A percentile compares a stretch with the other conserved stretches of the same genome.
phyloP scores from a whole-genome alignment of 2,329 filamentous ascomycete genomes.

The Daldinia eschscholtzii region DNA sequence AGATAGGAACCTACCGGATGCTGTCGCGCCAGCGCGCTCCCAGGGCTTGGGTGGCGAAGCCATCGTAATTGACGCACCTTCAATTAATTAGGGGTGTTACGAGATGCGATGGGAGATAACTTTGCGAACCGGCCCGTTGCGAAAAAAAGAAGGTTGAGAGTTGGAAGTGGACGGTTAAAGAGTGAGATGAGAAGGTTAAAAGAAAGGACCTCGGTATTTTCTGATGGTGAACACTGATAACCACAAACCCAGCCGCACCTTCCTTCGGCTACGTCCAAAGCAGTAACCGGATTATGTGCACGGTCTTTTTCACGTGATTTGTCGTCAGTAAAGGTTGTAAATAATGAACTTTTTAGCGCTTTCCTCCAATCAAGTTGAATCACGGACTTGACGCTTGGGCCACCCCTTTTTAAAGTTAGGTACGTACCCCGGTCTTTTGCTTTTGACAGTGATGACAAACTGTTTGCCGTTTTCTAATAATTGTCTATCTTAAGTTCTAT shows the following conservation, averaged over 20 bases:
- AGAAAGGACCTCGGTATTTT: constrained; percentile 16
- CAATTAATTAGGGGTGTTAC: neutral
- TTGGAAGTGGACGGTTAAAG: neutral
- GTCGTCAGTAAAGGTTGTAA: neutral
- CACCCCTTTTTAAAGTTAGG: neutral
- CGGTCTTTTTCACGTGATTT: neutral
- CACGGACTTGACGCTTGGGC: neutral
- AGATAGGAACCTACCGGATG: constrained; percentile 59
- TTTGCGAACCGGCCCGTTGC: constrained; percentile 7
- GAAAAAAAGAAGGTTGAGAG: constrained; percentile 11
- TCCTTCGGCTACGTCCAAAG: constrained; percentile 8
- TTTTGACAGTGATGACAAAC: neutral
- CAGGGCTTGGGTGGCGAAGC: constrained; percentile 96
- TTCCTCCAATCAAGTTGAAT: neutral
- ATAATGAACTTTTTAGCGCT: neutral
- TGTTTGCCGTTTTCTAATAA: neutral
- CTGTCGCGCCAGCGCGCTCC: constrained; percentile 81
- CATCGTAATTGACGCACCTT: constrained; percentile 56
- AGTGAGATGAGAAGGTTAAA: neutral
- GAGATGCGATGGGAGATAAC: neutral
- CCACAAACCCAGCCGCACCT: neutral
- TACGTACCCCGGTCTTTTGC: too few relatives aligned
- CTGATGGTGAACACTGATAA: neutral
- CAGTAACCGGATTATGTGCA: neutral
- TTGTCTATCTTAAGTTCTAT: neutral